Evolutionary conservation across 306 rosid genomes (phyloP).

Genomic region (Trifolium subterraneum): DNA sequence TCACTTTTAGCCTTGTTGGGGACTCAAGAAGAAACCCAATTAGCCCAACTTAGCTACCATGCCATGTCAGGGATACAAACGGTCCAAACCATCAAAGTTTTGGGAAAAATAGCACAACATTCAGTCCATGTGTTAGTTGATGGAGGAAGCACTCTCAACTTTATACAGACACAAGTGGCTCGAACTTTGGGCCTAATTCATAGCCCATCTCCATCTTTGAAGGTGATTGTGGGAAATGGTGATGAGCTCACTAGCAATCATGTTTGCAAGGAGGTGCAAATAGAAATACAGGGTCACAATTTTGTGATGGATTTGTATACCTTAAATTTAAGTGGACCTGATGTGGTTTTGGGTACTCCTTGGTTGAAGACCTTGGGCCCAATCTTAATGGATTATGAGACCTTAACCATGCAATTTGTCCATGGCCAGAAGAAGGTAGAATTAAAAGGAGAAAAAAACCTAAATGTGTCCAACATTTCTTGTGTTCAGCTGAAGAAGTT

Average conservation of each 20-base stretch:
- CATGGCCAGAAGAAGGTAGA: too few relatives aligned
- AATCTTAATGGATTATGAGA: too few relatives aligned
- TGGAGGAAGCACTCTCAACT: background rate
- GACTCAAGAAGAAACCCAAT: fast-evolving
- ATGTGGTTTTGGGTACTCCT: too few relatives aligned
- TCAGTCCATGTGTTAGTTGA: background rate
- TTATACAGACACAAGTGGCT: background rate
- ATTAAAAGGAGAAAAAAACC: too few relatives aligned
- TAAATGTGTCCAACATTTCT: too few relatives aligned
- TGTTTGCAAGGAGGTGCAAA: background rate
- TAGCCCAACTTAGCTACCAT: background rate
- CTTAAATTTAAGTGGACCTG: too few relatives aligned
- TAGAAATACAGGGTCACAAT: background rate
- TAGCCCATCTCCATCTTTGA: background rate
- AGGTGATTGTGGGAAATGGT: background rate
- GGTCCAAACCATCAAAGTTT: background rate
- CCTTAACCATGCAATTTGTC: too few relatives aligned
- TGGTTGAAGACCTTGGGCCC: too few relatives aligned
- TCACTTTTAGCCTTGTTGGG: background rate
- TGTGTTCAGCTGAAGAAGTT: too few relatives aligned
- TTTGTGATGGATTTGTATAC: background rate
- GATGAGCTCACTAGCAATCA: background rate
- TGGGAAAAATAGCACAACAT: background rate
- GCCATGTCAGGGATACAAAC: background rate
- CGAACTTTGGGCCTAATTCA: background rate